phyloP scores from a whole-genome alignment of 2,329 filamentous ascomycete genomes.

The Trichoderma polysporum region DNA sequence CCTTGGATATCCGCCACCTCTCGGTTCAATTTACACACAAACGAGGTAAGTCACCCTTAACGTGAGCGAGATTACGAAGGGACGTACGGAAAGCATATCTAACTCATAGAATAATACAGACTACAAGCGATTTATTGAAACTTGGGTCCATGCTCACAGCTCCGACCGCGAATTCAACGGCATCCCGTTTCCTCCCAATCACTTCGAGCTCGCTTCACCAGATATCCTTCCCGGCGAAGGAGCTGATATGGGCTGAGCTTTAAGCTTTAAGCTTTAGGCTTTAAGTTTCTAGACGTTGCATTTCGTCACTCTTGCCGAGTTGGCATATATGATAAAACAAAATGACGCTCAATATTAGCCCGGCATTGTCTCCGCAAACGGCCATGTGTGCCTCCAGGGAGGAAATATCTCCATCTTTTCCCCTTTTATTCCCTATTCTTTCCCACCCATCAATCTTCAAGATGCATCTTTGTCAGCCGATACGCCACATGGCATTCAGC shows the following conservation, averaged over 20 bases:
- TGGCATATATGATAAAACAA: not conserved
- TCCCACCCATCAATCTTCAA: not conserved
- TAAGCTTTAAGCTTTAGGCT: not conserved
- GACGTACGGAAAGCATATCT: not conserved
- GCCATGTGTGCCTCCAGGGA: not conserved
- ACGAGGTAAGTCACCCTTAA: slow-evolving; percentile 39
- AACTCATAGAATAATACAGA: slow-evolving; percentile 31
- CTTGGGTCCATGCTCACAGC: slow-evolving; percentile 47
- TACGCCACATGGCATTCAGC: slow-evolving; percentile 1
- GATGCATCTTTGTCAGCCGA: not conserved
- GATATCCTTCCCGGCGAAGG: slow-evolving; percentile 40
- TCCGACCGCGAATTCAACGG: slow-evolving; percentile 48
- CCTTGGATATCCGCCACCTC: slow-evolving; percentile 48
- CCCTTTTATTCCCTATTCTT: not conserved
- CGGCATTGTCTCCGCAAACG: not conserved
- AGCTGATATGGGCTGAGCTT: slow-evolving; percentile 4
- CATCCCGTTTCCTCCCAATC: slow-evolving; percentile 46
- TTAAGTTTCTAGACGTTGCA: not conserved
- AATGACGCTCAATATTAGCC: not conserved
- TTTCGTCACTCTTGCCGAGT: not conserved
- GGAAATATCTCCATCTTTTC: not conserved
- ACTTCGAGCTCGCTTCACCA: slow-evolving; percentile 48
- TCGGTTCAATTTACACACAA: slow-evolving; percentile 50
- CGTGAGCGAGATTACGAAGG: not conserved
- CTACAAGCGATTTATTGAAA: slow-evolving; percentile 47